Evolutionary conservation across 345 rosid genomes (phyloP).

Genomic region (Abelmoschus esculentus): DNA sequence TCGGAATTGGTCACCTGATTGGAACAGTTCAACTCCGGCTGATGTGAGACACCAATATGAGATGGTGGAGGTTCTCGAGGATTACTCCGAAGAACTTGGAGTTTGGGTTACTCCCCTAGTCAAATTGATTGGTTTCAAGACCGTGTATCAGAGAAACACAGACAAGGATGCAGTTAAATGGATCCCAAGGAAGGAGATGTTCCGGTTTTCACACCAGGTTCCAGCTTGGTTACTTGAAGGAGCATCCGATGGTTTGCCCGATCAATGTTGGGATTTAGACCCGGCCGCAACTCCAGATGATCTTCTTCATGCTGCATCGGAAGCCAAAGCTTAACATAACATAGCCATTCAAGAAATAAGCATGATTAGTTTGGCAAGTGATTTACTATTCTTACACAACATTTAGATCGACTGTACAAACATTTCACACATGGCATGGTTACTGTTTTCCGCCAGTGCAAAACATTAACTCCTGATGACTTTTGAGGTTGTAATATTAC

Average conservation of each 20-base stretch:
- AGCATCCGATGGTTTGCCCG: slow-evolving; percentile 50
- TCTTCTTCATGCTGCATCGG: slow-evolving; percentile 56
- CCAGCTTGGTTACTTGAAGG: slow-evolving; percentile 43
- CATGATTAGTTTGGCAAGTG: slow-evolving; percentile 23
- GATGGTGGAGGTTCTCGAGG: slow-evolving; percentile 94
- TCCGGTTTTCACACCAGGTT: neutral
- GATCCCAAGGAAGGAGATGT: slow-evolving; percentile 84
- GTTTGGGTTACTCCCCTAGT: slow-evolving; percentile 68
- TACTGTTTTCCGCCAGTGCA: slow-evolving; percentile 25
- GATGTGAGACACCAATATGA: slow-evolving; percentile 80
- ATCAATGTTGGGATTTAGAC: slow-evolving; percentile 90
- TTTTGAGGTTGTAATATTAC: slow-evolving; percentile 17
- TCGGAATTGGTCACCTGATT: slow-evolving; percentile 77
- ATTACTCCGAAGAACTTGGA: slow-evolving; percentile 88
- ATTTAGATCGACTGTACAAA: neutral
- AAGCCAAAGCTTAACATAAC: slow-evolving; percentile 28
- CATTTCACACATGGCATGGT: slow-evolving; percentile 31
- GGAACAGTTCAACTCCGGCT: slow-evolving; percentile 79
- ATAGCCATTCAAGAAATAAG: slow-evolving; percentile 2
- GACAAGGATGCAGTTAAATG: slow-evolving; percentile 55
- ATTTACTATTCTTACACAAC: slow-evolving; percentile 22
- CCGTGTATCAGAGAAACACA: slow-evolving; percentile 63
- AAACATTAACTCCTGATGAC: slow-evolving; percentile 29
- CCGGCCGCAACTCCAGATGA: slow-evolving; percentile 98
- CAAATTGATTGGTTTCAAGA: slow-evolving; percentile 77